Conservation (phyloP, 73 alveolate species). For the Loxodes magnus region DNA sequence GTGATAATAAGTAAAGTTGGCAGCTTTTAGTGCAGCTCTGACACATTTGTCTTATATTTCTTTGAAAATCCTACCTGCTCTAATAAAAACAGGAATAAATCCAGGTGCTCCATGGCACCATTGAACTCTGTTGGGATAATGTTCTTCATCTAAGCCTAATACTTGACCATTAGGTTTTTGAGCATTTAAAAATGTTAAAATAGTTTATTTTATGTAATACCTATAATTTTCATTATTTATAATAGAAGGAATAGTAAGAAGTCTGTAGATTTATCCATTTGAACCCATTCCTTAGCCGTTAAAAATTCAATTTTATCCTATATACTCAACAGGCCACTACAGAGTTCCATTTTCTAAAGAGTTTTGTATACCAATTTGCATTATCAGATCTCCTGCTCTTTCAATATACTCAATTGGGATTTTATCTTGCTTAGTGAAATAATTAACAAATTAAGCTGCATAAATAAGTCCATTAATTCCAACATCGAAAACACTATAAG, state of each 20-base stretch:
- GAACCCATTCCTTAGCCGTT: slow-evolving; percentile 25
- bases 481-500: slow-evolving; percentile 21
- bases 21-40: slow-evolving; percentile 19
- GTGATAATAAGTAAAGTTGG: slow-evolving; percentile 14
- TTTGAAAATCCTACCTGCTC: slow-evolving; percentile 12
- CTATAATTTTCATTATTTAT: slow-evolving; percentile 6
- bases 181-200: slow-evolving; percentile 14
- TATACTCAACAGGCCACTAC: slow-evolving; percentile 24
- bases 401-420: slow-evolving; percentile 11
- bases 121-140: slow-evolving; percentile 24
- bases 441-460: no score
- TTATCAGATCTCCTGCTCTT: background rate
- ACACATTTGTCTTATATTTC: slow-evolving; percentile 15
- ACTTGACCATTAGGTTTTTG: slow-evolving; percentile 20
- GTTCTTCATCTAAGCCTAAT: slow-evolving; percentile 15
- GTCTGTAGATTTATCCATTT: slow-evolving; percentile 16
- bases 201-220: slow-evolving; percentile 11
- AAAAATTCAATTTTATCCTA: slow-evolving; percentile 13
- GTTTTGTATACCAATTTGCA: slow-evolving; percentile 13
- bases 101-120: slow-evolving; percentile 36
- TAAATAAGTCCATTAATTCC: slow-evolving; percentile 24
- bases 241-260: slow-evolving; percentile 11
- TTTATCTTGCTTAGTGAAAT: background rate
- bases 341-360: slow-evolving; percentile 22
- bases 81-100: slow-evolving; percentile 15